Evolutionary conservation across 2,329 filamentous ascomycete genomes (phyloP).

Genomic region (Venturia nashicola): DNA sequence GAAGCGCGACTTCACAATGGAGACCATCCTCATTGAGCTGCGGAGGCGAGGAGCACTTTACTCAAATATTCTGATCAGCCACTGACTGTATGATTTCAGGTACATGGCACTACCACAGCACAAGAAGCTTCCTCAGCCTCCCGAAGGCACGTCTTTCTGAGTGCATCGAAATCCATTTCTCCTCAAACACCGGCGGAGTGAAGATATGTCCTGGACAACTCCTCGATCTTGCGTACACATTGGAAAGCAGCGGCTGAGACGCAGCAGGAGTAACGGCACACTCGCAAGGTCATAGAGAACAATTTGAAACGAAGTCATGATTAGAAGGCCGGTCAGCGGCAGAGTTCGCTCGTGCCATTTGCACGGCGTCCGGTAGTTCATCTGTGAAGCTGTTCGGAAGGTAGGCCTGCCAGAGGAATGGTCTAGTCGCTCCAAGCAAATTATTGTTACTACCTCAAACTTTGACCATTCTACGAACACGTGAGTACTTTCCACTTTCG

Average conservation of each 20-base stretch:
- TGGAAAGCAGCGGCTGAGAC: background rate
- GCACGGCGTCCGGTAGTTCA: background rate
- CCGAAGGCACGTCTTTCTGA: constrained; percentile 61
- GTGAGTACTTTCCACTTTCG: background rate
- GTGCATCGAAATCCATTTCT: background rate
- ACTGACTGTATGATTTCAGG: constrained; percentile 32
- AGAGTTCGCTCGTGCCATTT: background rate
- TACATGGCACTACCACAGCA: constrained; percentile 86
- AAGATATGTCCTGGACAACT: background rate
- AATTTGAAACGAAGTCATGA: background rate
- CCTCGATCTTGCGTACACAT: background rate
- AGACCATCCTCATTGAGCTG: constrained; percentile 80
- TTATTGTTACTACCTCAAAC: background rate
- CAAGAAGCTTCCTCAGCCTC: constrained; percentile 91
- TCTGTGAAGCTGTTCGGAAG: background rate
- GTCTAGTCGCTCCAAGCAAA: background rate
- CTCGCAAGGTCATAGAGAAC: background rate
- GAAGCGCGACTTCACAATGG: constrained; percentile 91
- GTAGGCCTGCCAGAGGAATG: background rate
- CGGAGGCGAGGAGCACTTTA: constrained; percentile 45
- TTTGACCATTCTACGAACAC: background rate
- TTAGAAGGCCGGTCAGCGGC: background rate
- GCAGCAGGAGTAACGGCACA: background rate
- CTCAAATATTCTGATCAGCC: constrained; percentile 11
- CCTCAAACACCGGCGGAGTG: background rate